A percentile compares a stretch with the other conserved stretches of the same genome.
phyloP scores from a whole-genome alignment of 345 rosid species.

The Kandelia obovata region DNA sequence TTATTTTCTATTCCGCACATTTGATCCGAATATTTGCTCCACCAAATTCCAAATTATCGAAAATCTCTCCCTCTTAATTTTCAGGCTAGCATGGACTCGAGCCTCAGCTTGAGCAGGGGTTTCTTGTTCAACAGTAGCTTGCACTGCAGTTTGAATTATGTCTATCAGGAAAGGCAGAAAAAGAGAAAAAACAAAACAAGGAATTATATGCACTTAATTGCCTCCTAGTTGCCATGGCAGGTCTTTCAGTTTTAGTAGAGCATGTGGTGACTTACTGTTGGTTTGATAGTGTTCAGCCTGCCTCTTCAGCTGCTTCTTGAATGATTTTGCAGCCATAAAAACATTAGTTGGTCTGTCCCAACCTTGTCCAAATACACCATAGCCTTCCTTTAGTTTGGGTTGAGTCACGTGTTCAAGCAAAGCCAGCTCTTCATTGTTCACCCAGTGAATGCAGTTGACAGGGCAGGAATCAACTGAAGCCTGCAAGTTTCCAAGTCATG shows the following conservation, averaged over 20 bases:
- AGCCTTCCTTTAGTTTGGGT: constrained; percentile 44
- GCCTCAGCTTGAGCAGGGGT: constrained; percentile 61
- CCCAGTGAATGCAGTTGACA: constrained; percentile 63
- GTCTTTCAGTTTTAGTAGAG: not conserved
- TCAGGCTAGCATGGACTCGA: constrained; percentile 34
- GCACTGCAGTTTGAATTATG: constrained; percentile 24
- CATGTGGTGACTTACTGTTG: constrained; percentile 13
- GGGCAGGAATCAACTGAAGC: constrained; percentile 63
- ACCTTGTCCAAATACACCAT: constrained; percentile 59
- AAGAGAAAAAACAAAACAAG: too few species aligned
- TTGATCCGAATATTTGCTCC: constrained; percentile 22
- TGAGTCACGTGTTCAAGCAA: constrained; percentile 49
- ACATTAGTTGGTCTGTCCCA: constrained; percentile 58
- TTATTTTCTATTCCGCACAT: constrained; percentile 5
- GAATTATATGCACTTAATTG: too few species aligned
- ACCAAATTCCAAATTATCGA: constrained; percentile 34
- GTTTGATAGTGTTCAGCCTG: constrained; percentile 17
- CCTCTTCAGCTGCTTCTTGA: constrained; percentile 37
- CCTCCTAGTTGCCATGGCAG: too few species aligned
- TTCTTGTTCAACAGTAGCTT: constrained; percentile 39
- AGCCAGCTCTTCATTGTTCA: constrained; percentile 45
- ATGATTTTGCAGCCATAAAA: constrained; percentile 50
- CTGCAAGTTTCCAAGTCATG: constrained; percentile 19
- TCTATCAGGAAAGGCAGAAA: not conserved
- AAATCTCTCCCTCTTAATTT: constrained; percentile 39